These are phyloP conservation scores for Kluyveromyces nonfermentans DNA, from an alignment of 805 yeast genomes.

Conservation along the genomic window DNA sequence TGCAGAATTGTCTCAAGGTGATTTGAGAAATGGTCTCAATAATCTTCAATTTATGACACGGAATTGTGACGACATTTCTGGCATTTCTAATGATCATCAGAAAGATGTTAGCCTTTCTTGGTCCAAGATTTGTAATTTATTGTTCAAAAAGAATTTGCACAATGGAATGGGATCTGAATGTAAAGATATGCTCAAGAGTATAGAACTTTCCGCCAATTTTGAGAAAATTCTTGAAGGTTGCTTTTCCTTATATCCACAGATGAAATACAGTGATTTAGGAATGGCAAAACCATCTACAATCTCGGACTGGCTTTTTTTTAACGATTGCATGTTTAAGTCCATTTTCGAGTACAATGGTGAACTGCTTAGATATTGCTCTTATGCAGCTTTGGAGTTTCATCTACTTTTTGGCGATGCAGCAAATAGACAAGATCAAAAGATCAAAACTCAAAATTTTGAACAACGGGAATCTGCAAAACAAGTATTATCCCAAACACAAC, in stretches of 20 bases:
- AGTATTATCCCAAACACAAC: not conserved
- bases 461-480: conserved; percentile 16
- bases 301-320: conserved; percentile 69
- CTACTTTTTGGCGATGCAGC: conserved; percentile 53
- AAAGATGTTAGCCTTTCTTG: conserved; percentile 62
- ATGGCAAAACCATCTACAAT: conserved; percentile 48
- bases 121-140: conserved; percentile 52
- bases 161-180: conserved; percentile 40
- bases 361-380: conserved; percentile 43
- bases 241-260: conserved; percentile 53
- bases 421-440: conserved; percentile 28
- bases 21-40: conserved; percentile 78
- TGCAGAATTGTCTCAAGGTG: conserved; percentile 66
- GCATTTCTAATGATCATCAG: conserved; percentile 5
- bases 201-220: conserved; percentile 39
- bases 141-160: conserved; percentile 47
- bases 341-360: conserved; percentile 36
- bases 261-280: conserved; percentile 56
- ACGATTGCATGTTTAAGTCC: conserved; percentile 45
- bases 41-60: conserved; percentile 54
- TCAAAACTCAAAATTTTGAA: conserved; percentile 26
- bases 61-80: not conserved
- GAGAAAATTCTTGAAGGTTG: conserved; percentile 68
- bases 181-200: conserved; percentile 34
- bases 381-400: conserved; percentile 54